Evolutionary conservation across 768 basidiomycete species (phyloP).

Genomic region (Gyrodon lividus): DNA sequence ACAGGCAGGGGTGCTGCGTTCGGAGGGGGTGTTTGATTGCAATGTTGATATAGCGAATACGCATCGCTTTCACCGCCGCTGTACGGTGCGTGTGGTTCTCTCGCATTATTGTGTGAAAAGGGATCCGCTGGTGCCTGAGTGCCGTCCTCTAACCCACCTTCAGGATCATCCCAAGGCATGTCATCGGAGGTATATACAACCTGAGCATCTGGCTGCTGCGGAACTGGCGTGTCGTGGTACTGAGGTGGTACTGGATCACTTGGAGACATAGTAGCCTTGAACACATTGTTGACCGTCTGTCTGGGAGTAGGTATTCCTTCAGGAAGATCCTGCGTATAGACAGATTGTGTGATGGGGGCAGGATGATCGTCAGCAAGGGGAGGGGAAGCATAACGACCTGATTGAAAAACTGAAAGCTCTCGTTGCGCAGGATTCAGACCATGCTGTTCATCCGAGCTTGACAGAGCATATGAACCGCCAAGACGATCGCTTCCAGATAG

Average conservation of each 20-base stretch:
- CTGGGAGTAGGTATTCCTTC: slow-evolving; percentile 4
- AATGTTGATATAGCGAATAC: background rate
- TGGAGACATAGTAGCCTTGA: background rate
- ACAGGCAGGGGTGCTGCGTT: background rate
- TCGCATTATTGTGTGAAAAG: background rate
- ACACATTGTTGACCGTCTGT: background rate
- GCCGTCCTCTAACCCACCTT: slow-evolving; percentile 1
- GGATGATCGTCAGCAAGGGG: background rate
- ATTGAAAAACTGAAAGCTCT: background rate
- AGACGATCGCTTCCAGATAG: background rate
- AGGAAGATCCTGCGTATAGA: background rate
- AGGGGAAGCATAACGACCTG: background rate
- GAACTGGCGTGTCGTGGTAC: background rate
- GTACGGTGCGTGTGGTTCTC: background rate
- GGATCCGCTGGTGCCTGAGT: background rate
- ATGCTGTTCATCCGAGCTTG: background rate
- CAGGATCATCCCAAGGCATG: slow-evolving; percentile 16
- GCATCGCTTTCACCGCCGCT: background rate
- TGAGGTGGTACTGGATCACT: background rate
- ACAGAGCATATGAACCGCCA: background rate
- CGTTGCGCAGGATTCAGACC: background rate
- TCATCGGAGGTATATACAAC: slow-evolving; percentile 12
- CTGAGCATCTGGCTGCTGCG: slow-evolving; percentile 1
- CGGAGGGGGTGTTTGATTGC: background rate
- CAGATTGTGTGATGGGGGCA: background rate